Base-by-base conservation (phyloP, 768 basidiomycete genomes). In the Arthromyces matolae region DNA sequence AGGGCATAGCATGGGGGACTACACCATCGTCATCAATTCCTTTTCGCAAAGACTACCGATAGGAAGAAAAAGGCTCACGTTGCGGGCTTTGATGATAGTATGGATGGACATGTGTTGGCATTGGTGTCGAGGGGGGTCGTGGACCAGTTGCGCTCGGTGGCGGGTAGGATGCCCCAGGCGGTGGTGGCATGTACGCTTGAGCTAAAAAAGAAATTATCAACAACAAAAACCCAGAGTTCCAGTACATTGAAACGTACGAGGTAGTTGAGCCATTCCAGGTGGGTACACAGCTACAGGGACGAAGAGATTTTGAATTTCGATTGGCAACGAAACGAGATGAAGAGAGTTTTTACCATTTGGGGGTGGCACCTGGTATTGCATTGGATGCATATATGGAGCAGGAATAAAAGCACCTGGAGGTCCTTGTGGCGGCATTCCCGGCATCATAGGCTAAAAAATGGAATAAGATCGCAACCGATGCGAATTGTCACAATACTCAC, bases 1-100 rank as follows among this genome's bases (percentile, higher is more conserved):
- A 93, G 38, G 87, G 85, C 54, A 88, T 81, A 27, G 90, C 87
- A 58, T 91, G 90, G 66, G 84, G 83, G 64, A 92, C 90, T 93
- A 68, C 53, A 60, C n/a, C n/a, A n/a, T n/a, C n/a, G n/a, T n/a
- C n/a, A n/a, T n/a, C n/a, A n/a, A n/a, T n/a, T n/a, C n/a, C n/a
- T n/a, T n/a, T n/a, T n/a, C n/a, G n/a, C n/a, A n/a, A n/a, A n/a
- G n/a, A n/a, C n/a, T n/a, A n/a, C n/a, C n/a, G n/a, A n/a, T n/a
- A n/a, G n/a, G n/a, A n/a, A n/a, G n/a, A 58, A 51, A 59, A 28
- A 51, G 54, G 43, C 57, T 47, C 66, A 38, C 90, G 68, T 71
- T 93, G 90, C 49, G 90, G 90, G 63, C 89, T 91, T 61, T 90
- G 90, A 60, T 90, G 87, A 62, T 92, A 92, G 66, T 90, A 91